A percentile compares a stretch with the other conserved stretches of the same genome.
phyloP scores from a whole-genome alignment of 1,284 basidiomycete genomes.

The Fomitopsis palustris region DNA sequence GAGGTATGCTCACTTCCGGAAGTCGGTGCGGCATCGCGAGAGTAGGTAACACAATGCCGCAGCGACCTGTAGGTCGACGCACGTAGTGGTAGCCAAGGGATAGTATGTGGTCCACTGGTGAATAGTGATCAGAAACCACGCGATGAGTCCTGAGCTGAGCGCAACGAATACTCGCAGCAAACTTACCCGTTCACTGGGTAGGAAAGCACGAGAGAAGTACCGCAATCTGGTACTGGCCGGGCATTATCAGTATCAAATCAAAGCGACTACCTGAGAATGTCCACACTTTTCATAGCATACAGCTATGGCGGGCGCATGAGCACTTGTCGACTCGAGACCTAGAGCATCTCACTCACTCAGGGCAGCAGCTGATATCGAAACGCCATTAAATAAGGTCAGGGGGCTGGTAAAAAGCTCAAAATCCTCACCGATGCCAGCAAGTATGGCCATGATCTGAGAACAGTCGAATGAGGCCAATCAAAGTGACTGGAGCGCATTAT shows the following conservation, averaged over 20 bases:
- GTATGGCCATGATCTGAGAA: not conserved
- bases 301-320: too few relatives aligned
- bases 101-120: constrained; percentile 6
- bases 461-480: not conserved
- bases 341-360: not conserved
- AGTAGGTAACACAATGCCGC: constrained; percentile 1
- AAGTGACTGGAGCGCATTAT: not conserved
- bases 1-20: not conserved
- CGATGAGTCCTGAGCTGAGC: not conserved
- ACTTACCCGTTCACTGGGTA: not conserved
- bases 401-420: not conserved
- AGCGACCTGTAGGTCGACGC: constrained; percentile 2
- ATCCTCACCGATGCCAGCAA: not conserved
- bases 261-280: too few relatives aligned
- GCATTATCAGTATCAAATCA: too few relatives aligned
- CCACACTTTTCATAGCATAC: too few relatives aligned
- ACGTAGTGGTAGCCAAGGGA: not conserved
- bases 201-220: not conserved
- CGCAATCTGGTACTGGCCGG: too few relatives aligned
- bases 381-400: not conserved
- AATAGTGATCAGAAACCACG: not conserved
- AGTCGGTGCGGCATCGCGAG: constrained; percentile 1
- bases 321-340: too few relatives aligned
- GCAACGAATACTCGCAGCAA: not conserved
- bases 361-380: not conserved